Evolutionary conservation across 2,329 filamentous ascomycete genomes (phyloP), one percentile per base, ranked within the genome.

Genomic region (Colletotrichum chlorophyti): DNA sequence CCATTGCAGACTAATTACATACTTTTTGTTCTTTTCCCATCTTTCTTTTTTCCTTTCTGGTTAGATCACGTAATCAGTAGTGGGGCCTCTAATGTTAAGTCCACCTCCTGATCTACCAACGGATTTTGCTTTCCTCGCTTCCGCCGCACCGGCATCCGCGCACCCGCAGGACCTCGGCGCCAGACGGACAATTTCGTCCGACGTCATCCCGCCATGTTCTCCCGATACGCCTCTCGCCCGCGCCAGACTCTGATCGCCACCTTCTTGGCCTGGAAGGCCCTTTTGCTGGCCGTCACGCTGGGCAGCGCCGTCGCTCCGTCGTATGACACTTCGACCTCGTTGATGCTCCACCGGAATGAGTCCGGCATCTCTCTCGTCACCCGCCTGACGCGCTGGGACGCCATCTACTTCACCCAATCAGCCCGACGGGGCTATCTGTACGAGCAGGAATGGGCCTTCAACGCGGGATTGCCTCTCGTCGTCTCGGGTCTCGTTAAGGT

Each of bases 401-500:
- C 88, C 27, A 79, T 96, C 64, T 95, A 94, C 72, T 94, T 88
- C 67, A 76, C 88, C 58, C 81, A 86, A 63, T 71, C 79, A 40
- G 84, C 90, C 5, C 79, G 79, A 37, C 78, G 83, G 10, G 90
- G 89, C 29, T 87, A 91, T 65, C 53, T 87, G 10, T 90, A 86
- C 70, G 91, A 96, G 75, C 91, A 95, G 74, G 90, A 94, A 73
- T 95, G 91, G 91, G 91, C 91, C 0, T 95, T 93, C 74, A 88
- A 88, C 32, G 64, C 68, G 54, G 75, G 74, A 58, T 63, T 86
- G 41, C 81, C 83, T 2, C 63, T 70, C 8, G 64, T 74, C 34
- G 76, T 83, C 19, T 70, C 74, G 9, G 63, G 62, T 32, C 17
- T 81, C 10, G 59, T 70, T 8, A 64, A 65, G 70, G 66, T 48